Conservation (phyloP, 495 filamentous ascomycete genomes). For the Podospora comata region DNA sequence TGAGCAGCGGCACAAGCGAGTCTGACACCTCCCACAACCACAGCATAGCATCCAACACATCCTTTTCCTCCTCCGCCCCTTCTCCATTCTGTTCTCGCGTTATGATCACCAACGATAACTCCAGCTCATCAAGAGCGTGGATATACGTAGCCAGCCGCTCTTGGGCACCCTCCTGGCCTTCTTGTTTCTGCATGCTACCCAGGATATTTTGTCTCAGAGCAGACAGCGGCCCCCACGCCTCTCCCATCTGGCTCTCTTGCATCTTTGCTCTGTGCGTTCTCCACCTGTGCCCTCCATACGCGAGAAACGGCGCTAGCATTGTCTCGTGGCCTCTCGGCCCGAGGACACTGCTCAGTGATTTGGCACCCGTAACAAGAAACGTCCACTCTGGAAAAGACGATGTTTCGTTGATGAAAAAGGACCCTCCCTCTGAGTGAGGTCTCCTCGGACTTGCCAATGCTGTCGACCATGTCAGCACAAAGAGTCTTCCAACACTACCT, state of each 20-base stretch:
- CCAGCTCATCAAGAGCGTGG: slow-evolving; percentile 34
- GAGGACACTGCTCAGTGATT: slow-evolving; percentile 27
- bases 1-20: slow-evolving; percentile 34
- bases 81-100: background rate
- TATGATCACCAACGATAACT: slow-evolving; percentile 23
- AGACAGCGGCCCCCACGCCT: slow-evolving; percentile 7
- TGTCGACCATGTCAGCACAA: background rate
- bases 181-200: background rate
- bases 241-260: slow-evolving; percentile 1
- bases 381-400: slow-evolving; percentile 36
- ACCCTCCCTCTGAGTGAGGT: slow-evolving; percentile 29
- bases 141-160: slow-evolving; percentile 22
- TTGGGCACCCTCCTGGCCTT: slow-evolving; percentile 3
- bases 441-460: slow-evolving; percentile 32
- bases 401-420: slow-evolving; percentile 28
- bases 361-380: slow-evolving; percentile 34
- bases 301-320: slow-evolving; percentile 27
- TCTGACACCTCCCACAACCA: slow-evolving; percentile 38
- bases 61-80: slow-evolving; percentile 19
- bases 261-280: slow-evolving; percentile 18
- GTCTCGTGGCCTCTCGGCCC: slow-evolving; percentile 21
- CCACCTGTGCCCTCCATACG: slow-evolving; percentile 29
- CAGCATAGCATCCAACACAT: slow-evolving; percentile 39
- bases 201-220: slow-evolving; percentile 18
- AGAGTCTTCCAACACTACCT: background rate